Percentiles rank a stretch among this genome's conserved stretches.
These are phyloP conservation scores for Penicillium sp. DNA, from an alignment of 2,329 filamentous ascomycete genomes.

Conservation along the genomic window DNA sequence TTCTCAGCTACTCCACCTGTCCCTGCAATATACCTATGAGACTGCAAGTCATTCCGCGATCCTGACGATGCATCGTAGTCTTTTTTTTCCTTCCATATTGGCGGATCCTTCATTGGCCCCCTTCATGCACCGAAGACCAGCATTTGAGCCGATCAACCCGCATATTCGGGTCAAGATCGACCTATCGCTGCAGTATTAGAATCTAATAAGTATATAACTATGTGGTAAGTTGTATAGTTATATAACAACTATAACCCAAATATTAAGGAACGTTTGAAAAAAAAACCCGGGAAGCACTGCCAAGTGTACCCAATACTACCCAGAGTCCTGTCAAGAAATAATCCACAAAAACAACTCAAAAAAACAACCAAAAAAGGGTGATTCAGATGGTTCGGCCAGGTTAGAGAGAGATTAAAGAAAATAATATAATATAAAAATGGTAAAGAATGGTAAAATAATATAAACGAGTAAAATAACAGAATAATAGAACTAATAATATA, in stretches of 20 bases:
- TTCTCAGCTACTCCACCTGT: constrained; percentile 17
- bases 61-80: constrained; percentile 8
- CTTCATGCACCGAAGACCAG: constrained; percentile 21
- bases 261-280: not conserved
- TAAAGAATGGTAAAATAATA: not conserved
- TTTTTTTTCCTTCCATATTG: constrained; percentile 4
- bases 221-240: not conserved
- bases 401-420: constrained; percentile 9
- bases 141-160: constrained; percentile 26
- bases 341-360: not conserved
- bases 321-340: not conserved
- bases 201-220: not conserved
- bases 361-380: not conserved
- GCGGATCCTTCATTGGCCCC: constrained; percentile 14
- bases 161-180: constrained; percentile 21
- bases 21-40: constrained; percentile 21
- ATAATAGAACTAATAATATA: not conserved
- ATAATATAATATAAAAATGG: not conserved
- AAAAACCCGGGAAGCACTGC: not conserved
- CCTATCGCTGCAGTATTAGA: constrained; percentile 15
- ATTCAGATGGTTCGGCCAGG: not conserved
- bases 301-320: not conserved
- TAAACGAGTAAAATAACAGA: not conserved
- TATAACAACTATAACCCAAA: not conserved
- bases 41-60: constrained; percentile 22